Conservation (phyloP, 2,329 filamentous ascomycete genomes). For the Trichocomaceae sp. region DNA sequence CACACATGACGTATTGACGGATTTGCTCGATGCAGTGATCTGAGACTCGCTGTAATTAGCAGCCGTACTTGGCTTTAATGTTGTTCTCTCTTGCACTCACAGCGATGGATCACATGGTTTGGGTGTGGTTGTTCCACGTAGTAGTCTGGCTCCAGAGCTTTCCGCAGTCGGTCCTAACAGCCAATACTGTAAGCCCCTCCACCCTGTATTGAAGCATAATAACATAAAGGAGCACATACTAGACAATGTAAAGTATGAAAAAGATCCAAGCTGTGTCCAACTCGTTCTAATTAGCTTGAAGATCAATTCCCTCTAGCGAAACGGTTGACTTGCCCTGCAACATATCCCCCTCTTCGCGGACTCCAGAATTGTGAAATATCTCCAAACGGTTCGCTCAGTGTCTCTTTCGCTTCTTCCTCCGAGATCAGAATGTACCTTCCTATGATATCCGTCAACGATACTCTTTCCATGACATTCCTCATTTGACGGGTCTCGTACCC, state of each 20-base stretch:
- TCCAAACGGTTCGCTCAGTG: background rate
- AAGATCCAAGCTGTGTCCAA: background rate
- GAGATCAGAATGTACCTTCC: background rate
- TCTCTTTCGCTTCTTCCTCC: constrained; percentile 1
- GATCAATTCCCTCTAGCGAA: too few species aligned
- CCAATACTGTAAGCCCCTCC: too few species aligned
- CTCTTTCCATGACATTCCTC: too few species aligned
- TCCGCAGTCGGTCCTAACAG: background rate
- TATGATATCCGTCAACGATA: background rate
- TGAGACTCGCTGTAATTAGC: background rate
- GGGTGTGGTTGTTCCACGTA: background rate
- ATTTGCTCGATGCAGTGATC: constrained; percentile 6
- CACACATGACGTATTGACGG: constrained; percentile 5
- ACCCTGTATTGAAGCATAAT: too few species aligned
- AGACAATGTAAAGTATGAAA: constrained; percentile 6
- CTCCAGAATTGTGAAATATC: constrained; percentile 5
- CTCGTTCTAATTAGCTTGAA: too few species aligned
- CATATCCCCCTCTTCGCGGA: background rate
- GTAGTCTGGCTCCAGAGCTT: background rate
- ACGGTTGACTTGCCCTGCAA: background rate
- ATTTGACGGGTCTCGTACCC: background rate
- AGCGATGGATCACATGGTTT: too few species aligned
- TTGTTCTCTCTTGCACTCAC: too few species aligned
- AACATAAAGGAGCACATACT: background rate
- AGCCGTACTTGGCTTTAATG: background rate